Conservation (phyloP, 805 yeast genomes). For the Lipomyces orientalis region DNA sequence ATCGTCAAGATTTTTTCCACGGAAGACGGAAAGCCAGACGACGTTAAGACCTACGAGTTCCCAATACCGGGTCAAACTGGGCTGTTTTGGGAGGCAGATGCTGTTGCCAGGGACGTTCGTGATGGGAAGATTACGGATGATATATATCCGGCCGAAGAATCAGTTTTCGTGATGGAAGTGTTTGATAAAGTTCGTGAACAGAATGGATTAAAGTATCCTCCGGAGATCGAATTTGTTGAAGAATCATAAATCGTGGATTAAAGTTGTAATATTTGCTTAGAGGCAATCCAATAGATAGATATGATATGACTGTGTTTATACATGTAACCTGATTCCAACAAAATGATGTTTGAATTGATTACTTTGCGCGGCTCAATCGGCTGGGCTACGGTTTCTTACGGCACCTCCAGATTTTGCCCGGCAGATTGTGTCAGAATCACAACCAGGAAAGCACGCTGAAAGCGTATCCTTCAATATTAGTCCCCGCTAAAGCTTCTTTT, state of each 20-base stretch:
- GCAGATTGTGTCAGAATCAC: too few species aligned
- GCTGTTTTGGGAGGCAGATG: conserved; percentile 62
- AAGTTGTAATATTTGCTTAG: too few species aligned
- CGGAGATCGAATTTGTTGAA: not conserved
- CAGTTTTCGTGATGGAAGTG: conserved; percentile 53
- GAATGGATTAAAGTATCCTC: conserved; percentile 53
- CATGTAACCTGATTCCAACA: too few species aligned
- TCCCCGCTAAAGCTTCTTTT: too few species aligned
- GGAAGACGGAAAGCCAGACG: conserved; percentile 5
- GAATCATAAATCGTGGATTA: not conserved
- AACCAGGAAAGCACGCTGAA: too few species aligned
- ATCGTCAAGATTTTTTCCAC: conserved; percentile 2
- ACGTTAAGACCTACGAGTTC: conserved; percentile 6
- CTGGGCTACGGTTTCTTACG: too few species aligned
- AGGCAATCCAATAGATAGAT: too few species aligned
- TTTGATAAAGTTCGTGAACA: conserved; percentile 56
- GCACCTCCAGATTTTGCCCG: too few species aligned
- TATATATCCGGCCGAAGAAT: conserved; percentile 53
- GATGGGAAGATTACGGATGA: conserved; percentile 50
- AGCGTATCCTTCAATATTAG: too few species aligned
- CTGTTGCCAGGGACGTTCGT: conserved; percentile 55
- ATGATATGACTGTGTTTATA: too few species aligned
- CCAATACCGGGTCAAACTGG: conserved; percentile 48
- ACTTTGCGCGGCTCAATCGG: too few species aligned
- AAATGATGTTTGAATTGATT: too few species aligned